Conservation (phyloP, 2,329 filamentous ascomycete genomes). For the Beauveria varroae region DNA sequence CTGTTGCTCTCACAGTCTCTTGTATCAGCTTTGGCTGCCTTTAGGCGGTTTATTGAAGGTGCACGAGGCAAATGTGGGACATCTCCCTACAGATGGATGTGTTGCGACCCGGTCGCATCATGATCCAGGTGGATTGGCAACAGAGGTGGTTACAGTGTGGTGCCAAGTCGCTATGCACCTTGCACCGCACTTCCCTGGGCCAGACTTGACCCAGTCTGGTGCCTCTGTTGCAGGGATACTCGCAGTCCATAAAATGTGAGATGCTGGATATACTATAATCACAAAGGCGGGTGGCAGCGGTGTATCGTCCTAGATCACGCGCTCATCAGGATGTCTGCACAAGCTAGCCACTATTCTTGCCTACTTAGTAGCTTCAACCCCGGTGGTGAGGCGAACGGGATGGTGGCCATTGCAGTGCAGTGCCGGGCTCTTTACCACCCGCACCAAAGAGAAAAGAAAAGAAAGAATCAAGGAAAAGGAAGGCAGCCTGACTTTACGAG, state of each 20-base stretch:
- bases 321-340: not conserved
- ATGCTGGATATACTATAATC: slow-evolving; percentile 4
- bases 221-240: not conserved
- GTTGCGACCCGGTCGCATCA: not conserved
- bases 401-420: not conserved
- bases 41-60: not conserved
- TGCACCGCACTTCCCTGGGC: not conserved
- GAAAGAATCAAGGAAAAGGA: not conserved
- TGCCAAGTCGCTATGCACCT: slow-evolving; percentile 9
- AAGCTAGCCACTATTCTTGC: not conserved
- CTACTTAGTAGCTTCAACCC: slow-evolving; percentile 1
- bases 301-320: not conserved
- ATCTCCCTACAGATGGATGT: slow-evolving; percentile 10
- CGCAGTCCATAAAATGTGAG: not conserved
- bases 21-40: not conserved
- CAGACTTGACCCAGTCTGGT: slow-evolving; percentile 2
- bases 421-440: not conserved
- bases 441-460: slow-evolving; percentile 11
- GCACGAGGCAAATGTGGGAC: slow-evolving; percentile 8
- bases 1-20: not conserved
- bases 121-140: slow-evolving; percentile 5
- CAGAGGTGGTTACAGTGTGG: slow-evolving; percentile 22
- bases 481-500: not conserved
- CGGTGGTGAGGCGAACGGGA: slow-evolving; percentile 6
- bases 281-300: slow-evolving; percentile 2